phyloP scores from a whole-genome alignment of 1,284 basidiomycete species.

The Polyporus tsugae region DNA sequence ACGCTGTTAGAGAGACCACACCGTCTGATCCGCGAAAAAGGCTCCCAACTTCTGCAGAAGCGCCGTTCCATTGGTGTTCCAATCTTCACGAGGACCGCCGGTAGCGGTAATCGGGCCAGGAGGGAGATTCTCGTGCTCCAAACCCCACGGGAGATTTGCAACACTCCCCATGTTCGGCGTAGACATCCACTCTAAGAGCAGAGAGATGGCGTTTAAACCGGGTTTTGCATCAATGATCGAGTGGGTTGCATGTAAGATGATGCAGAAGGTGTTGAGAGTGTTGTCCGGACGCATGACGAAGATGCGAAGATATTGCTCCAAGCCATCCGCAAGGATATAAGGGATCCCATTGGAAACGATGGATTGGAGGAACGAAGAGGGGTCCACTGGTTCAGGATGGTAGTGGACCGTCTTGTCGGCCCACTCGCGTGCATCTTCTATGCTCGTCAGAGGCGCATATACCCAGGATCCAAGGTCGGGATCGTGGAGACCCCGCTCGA shows the following conservation, averaged over 20 bases:
- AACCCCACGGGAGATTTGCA: slow-evolving; percentile 20
- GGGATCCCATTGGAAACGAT: background rate
- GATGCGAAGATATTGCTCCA: slow-evolving; percentile 5
- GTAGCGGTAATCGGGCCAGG: slow-evolving; percentile 22
- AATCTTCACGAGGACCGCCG: slow-evolving; percentile 20
- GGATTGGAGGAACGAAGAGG: background rate
- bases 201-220: background rate
- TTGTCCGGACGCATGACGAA: slow-evolving; percentile 1
- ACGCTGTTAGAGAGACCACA: background rate
- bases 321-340: background rate
- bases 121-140: slow-evolving; percentile 22
- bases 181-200: slow-evolving; percentile 1
- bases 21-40: background rate
- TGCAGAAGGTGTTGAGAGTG: slow-evolving; percentile 6
- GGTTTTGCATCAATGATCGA: slow-evolving; percentile 6
- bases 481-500: slow-evolving; percentile 8
- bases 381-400: background rate
- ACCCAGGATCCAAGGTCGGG: slow-evolving; percentile 11
- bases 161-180: background rate
- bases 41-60: background rate
- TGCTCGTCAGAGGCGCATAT: background rate
- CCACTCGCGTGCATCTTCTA: background rate
- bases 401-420: background rate
- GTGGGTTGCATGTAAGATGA: background rate
- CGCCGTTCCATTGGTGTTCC: slow-evolving; percentile 15